Conservation (phyloP, 2,329 filamentous ascomycete genomes). For the Rhinocladiella similis region DNA sequence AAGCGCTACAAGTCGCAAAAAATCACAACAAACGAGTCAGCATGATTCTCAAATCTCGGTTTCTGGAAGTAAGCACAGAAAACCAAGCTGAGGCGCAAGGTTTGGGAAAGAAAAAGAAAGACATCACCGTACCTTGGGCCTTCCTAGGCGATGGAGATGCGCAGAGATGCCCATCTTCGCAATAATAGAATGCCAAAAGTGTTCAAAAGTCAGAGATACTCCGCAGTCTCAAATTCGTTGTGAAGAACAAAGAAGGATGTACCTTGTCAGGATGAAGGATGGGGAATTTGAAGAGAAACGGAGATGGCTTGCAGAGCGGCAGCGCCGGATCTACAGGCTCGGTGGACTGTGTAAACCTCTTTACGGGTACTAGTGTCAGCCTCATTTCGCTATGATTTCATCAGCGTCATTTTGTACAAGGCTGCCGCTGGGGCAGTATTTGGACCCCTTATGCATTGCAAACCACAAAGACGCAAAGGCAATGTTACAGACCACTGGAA, state of each 20-base stretch:
- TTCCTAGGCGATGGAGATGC: conserved; percentile 50
- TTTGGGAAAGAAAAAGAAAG: not conserved
- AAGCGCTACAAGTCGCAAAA: conserved; percentile 76
- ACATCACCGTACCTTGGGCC: conserved; percentile 44
- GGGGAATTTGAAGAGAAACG: conserved; percentile 3
- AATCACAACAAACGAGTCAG: conserved; percentile 4
- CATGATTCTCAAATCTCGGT: no score
- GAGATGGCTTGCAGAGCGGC: not conserved
- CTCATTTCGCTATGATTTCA: not conserved
- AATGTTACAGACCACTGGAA: no score
- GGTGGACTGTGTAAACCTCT: not conserved
- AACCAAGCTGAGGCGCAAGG: not conserved
- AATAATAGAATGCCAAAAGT: no score
- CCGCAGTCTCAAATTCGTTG: not conserved
- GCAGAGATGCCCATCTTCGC: conserved; percentile 31
- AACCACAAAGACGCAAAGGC: no score
- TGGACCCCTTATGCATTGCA: no score
- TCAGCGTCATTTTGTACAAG: not conserved
- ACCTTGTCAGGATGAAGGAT: not conserved
- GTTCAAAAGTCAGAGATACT: no score
- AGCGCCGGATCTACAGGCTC: conserved; percentile 2
- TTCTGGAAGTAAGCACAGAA: conserved; percentile 8
- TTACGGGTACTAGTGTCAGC: not conserved
- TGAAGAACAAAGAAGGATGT: not conserved
- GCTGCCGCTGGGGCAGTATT: not conserved